Base-by-base conservation (phyloP, 176 grass and related monocot genomes). In the Carex parvula region DNA sequence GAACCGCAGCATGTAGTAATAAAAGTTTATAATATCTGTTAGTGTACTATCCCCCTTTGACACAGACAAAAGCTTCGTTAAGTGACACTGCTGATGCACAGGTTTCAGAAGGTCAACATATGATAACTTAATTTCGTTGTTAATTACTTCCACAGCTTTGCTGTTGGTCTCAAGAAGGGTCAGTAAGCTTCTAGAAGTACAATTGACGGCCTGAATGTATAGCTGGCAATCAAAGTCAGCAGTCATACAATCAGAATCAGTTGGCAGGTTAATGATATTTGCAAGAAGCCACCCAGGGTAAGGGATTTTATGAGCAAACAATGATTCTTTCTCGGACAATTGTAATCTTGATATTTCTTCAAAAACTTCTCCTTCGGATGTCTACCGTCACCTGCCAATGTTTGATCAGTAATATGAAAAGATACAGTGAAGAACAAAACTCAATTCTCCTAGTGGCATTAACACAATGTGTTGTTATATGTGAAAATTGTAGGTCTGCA, bases 371-470 rank as follows among this genome's bases (percentile, higher is more conserved):
- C 88, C 86, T 82, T 90, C 91, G 6, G 84, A 91, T 71, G 85
- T 93, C 95, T 98, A 89, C 87, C 85, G 87, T 85, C 86, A 98
- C 95, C 95, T 98, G 91, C 95, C 92, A 93, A 86, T 80, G 86
- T 90, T 98, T 91, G 89, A 94, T 98, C 89, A 98, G 85, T 95
- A 77, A 33, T 56, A 56, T 56, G 50, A 33, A 77, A 77, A 56
- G 46, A 50, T 32, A 77, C 42, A 56, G 48, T 56, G 13, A 77
- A 77, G 20, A 56, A 77, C 18, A 77, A 77, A 77, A 56, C 33
- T 12, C 22, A 8, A 33, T 12, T 32, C 6, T 56, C 56, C 48
- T 56, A 54, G 44, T 75, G 42, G 20, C 12, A 24, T 24, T 29
- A 4, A 50, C 3, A 55, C 46, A 17, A 24, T 32, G n/a, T 72